A percentile compares a stretch with the other conserved stretches of the same genome.
These are phyloP conservation scores for Cryphonectria naterciae DNA, from an alignment of 2,329 filamentous ascomycete genomes.

Conservation along the genomic window DNA sequence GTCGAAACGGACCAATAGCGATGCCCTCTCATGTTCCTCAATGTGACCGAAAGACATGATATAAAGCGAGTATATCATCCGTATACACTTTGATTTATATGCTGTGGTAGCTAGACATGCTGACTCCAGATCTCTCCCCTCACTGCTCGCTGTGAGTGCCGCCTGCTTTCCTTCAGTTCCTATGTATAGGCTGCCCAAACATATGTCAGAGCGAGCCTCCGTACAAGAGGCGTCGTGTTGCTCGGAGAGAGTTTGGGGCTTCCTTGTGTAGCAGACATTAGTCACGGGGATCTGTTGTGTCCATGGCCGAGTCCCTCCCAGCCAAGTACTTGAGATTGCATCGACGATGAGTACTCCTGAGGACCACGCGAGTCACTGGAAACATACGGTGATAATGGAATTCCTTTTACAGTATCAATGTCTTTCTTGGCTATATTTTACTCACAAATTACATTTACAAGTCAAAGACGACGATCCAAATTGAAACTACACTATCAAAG, in stretches of 20 bases:
- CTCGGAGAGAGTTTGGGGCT: background rate
- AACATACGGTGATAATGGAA: background rate
- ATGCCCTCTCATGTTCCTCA: background rate
- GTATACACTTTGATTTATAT: background rate
- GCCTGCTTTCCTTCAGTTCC: background rate
- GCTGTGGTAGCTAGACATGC: background rate
- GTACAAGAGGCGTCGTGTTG: background rate
- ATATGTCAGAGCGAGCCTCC: background rate
- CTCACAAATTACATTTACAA: background rate
- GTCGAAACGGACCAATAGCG: background rate
- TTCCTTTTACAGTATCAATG: background rate
- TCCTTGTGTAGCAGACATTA: constrained; percentile 10
- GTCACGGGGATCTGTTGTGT: constrained; percentile 5
- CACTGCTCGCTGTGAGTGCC: background rate
- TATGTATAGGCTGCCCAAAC: background rate
- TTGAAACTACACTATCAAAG: background rate
- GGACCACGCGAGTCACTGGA: background rate
- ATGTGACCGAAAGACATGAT: background rate
- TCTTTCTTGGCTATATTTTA: background rate
- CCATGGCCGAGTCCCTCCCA: constrained; percentile 1
- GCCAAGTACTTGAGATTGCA: background rate
- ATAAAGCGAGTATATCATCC: background rate
- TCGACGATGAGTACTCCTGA: background rate
- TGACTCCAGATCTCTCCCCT: background rate
- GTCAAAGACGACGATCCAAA: background rate